Evolutionary conservation across 2,329 filamentous ascomycete genomes (phyloP).

Genomic region (Sporothrix brunneoviolacea): DNA sequence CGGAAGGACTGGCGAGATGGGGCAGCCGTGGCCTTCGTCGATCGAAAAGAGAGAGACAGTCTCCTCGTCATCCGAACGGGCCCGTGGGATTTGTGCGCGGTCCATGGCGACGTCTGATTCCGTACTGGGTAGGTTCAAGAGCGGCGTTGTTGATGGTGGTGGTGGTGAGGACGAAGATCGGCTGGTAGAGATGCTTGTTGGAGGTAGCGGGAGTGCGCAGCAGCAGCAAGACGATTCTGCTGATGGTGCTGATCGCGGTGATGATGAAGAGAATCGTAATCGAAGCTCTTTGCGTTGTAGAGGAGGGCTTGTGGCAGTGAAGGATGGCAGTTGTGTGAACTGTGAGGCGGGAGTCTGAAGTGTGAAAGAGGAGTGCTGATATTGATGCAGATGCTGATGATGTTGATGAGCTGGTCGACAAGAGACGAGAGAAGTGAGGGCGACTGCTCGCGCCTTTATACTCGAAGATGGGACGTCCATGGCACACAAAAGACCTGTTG

Average conservation of each 20-base stretch:
- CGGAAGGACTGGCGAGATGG: slow-evolving; percentile 1
- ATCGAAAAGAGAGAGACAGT: not conserved
- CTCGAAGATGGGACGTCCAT: slow-evolving; percentile 6
- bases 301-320: too few species aligned
- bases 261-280: not conserved
- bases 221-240: not conserved
- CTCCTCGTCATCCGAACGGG: slow-evolving; percentile 6
- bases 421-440: slow-evolving; percentile 9
- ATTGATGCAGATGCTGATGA: not conserved
- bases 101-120: slow-evolving; percentile 1
- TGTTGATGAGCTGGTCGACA: not conserved
- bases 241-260: not conserved
- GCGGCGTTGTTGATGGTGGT: not conserved
- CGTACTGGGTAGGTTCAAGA: too few species aligned
- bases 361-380: not conserved
- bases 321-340: too few species aligned
- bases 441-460: slow-evolving; percentile 16
- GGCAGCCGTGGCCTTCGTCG: not conserved
- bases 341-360: too few species aligned
- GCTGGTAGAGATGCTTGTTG: not conserved
- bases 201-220: not conserved
- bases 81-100: not conserved
- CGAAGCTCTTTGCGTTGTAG: not conserved
- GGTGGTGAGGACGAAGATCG: not conserved
- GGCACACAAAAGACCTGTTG: not conserved